Evolutionary conservation across 202 grass and related monocot species (phyloP), one percentile per base, ranked within the genome.

Genomic region (Zoysia matrella): DNA sequence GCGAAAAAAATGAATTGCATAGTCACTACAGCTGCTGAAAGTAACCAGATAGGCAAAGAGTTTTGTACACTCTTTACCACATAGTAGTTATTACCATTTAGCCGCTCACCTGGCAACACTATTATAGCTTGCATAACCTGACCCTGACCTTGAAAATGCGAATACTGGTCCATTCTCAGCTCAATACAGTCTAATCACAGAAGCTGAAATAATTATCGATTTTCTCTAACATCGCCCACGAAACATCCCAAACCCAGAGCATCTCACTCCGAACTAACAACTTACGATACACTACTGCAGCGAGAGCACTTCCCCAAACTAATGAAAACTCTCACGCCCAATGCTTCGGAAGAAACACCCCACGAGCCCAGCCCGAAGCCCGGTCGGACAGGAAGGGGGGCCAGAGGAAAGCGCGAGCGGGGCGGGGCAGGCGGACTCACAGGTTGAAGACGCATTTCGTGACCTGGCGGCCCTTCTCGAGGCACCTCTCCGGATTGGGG

Each of bases 381-480:
- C 79, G 71, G 71, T 10, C 8, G 47, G 43, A 16, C 15, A 73
- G 40, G 77, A 79, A 70, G 47, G 8, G 6, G 69, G 52, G 72
- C 65, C 50, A 52, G 70, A 47, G 11, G 69, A 47, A 70, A 74
- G 16, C 13, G 68, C 67, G 63, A 10, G 30, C 30, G 30, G 30
- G 30, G 4, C 12, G 54, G 45, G 71, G 47, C 3, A 65, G 16
- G 18, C 16, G 6, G 40, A 69, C 96, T 96, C 87, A 99, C 96
- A 99, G 91, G 83, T 86, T 84, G 71, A 99, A 86, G 67, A 99
- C 96, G 80, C 96, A 99, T 11, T 58, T 78, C 15, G 91, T 96
- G 72, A 96, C 93, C 75, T 92, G 91, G 46, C 93, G 96, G 11
- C 91, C 96, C 79, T 94, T 99, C 61, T 99, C 96, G 63, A 99